Percentiles rank a stretch among this genome's conserved stretches.
Evolutionary conservation across 768 basidiomycete species (phyloP).

Genomic region (Amanita fuliginea): DNA sequence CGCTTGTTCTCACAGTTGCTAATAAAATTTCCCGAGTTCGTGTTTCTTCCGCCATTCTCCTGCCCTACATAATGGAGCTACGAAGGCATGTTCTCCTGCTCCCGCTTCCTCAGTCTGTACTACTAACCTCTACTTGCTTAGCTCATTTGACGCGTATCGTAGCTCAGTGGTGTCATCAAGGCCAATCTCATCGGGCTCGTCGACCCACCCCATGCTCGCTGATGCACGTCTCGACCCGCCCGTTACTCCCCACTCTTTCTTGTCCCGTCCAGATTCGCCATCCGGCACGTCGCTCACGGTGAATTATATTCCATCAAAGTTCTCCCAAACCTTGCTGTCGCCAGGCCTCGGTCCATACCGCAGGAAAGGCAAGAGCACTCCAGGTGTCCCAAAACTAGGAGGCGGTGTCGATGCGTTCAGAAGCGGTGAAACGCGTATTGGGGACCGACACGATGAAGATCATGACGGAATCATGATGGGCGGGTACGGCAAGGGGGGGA

Average conservation of each 20-base stretch:
- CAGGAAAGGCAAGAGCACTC: background rate
- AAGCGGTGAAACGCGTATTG: conserved; percentile 1
- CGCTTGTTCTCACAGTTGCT: too few relatives aligned
- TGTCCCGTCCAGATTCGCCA: background rate
- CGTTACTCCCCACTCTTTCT: background rate
- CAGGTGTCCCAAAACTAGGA: background rate
- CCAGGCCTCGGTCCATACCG: background rate
- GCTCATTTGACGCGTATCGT: background rate
- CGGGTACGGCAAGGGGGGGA: background rate
- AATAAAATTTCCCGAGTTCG: too few relatives aligned
- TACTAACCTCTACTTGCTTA: too few relatives aligned
- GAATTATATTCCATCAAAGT: conserved; percentile 7
- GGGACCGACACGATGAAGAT: background rate
- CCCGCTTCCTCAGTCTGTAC: too few relatives aligned
- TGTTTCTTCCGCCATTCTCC: too few relatives aligned
- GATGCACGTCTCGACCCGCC: conserved; percentile 1
- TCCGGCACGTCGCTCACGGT: background rate
- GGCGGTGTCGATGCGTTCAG: conserved; percentile 5
- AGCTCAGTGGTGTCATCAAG: background rate
- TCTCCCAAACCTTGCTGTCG: background rate
- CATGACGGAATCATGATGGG: conserved; percentile 13
- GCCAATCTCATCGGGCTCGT: background rate
- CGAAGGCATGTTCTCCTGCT: too few relatives aligned
- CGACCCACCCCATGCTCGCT: conserved; percentile 3
- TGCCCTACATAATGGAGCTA: too few relatives aligned